Evolutionary conservation across 345 rosid genomes (phyloP).

Genomic region (Eucalyptus pauciflora): DNA sequence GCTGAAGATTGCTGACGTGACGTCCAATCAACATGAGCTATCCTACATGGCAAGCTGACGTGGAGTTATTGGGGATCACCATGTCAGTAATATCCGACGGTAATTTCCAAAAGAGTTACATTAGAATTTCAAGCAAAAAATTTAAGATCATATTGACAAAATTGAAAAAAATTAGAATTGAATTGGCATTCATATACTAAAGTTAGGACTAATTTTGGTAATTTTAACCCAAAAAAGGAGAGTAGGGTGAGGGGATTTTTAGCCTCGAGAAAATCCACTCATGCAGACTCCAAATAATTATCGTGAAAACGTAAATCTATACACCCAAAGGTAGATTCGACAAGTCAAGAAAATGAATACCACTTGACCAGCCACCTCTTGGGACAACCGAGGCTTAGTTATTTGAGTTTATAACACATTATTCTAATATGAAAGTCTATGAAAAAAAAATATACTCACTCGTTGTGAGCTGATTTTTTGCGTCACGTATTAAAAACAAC

Average conservation of each 20-base stretch:
- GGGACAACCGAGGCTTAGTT: background rate
- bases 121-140: background rate
- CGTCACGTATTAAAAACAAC: background rate
- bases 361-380: background rate
- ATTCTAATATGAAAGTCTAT: background rate
- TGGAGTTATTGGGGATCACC: background rate
- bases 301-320: background rate
- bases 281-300: background rate
- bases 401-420: background rate
- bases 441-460: background rate
- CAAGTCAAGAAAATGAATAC: background rate
- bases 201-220: background rate
- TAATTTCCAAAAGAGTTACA: background rate
- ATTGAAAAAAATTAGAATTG: background rate
- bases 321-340: background rate
- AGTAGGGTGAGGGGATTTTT: background rate
- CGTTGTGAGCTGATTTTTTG: background rate
- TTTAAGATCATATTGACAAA: background rate
- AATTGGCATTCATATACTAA: background rate
- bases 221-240: background rate
- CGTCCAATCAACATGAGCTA: background rate
- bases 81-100: fast-evolving
- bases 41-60: background rate
- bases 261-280: background rate
- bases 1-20: fast-evolving